phyloP scores from a whole-genome alignment of 108 stramenopile species.

The Nitzschia inconspicua region DNA sequence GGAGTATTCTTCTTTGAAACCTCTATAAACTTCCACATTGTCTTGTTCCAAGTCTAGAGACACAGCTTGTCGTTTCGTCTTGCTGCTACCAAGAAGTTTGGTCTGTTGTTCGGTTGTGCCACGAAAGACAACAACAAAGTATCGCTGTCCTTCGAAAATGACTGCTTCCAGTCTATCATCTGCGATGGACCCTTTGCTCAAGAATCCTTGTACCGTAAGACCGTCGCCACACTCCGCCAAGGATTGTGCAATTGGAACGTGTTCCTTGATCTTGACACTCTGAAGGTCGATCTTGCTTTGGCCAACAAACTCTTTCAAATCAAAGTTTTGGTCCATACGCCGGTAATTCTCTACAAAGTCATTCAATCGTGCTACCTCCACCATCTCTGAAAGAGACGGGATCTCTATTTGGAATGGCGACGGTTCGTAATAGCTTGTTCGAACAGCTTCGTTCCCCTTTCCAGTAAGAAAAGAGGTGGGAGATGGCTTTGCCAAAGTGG shows the following conservation, averaged over 20 bases:
- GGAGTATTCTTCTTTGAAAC: slow-evolving; percentile 28
- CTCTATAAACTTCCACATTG: slow-evolving; percentile 20
- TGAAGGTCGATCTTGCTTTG: slow-evolving; percentile 26
- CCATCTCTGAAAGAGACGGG: slow-evolving; percentile 47
- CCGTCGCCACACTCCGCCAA: slow-evolving; percentile 54
- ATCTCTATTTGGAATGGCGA: slow-evolving; percentile 67
- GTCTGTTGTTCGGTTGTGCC: slow-evolving; percentile 64
- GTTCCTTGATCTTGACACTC: slow-evolving; percentile 24
- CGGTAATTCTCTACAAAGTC: slow-evolving; percentile 57
- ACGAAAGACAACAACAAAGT: slow-evolving; percentile 69
- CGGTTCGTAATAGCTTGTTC: slow-evolving; percentile 50
- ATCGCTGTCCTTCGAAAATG: slow-evolving; percentile 64
- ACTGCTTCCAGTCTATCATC: slow-evolving; percentile 51
- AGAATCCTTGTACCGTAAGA: slow-evolving; percentile 21
- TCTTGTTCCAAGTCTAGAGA: slow-evolving; percentile 1
- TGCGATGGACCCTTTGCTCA: slow-evolving; percentile 48
- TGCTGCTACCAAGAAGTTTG: slow-evolving; percentile 29
- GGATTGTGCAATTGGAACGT: slow-evolving; percentile 52
- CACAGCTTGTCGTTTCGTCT: slow-evolving; percentile 4
- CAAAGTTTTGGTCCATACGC: slow-evolving; percentile 55
- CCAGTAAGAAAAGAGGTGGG: slow-evolving; percentile 47
- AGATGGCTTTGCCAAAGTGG: slow-evolving; percentile 33
- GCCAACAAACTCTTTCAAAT: slow-evolving; percentile 51
- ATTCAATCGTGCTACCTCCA: slow-evolving; percentile 40
- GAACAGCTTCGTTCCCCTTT: slow-evolving; percentile 20